Percentiles rank a stretch among this genome's conserved stretches.
phyloP scores from a whole-genome alignment of 768 basidiomycete genomes.

The Hortiboletus flavorubellus region DNA sequence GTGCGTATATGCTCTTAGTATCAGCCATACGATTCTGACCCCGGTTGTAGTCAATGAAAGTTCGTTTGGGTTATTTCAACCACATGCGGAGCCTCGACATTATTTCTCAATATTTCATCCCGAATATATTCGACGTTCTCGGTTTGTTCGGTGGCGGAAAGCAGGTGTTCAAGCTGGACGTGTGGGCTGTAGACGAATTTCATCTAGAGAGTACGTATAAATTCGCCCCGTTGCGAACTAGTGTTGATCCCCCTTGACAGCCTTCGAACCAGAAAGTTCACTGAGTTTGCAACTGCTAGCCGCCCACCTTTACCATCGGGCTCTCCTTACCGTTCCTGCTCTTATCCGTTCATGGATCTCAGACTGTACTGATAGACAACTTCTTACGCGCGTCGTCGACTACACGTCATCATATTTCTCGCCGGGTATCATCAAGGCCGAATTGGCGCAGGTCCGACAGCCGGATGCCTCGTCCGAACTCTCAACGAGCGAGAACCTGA shows the following conservation, averaged over 20 bases:
- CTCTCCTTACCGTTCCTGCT: constrained; percentile 79
- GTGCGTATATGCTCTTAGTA: constrained; percentile 43
- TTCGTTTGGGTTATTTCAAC: constrained; percentile 81
- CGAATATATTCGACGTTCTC: constrained; percentile 64
- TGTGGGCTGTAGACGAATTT: constrained; percentile 85
- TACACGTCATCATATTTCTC: constrained; percentile 88
- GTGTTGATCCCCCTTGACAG: constrained; percentile 32
- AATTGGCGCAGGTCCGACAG: constrained; percentile 70
- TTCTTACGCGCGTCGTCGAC: constrained; percentile 68
- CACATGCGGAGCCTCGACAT: constrained; percentile 72
- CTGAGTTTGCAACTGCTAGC: constrained; percentile 64
- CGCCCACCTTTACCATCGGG: constrained; percentile 86
- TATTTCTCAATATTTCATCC: constrained; percentile 64
- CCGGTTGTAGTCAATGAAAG: constrained; percentile 70
- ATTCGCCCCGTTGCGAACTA: not conserved
- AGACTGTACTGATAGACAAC: constrained; percentile 85
- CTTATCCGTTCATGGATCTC: constrained; percentile 83
- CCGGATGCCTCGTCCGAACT: constrained; percentile 53
- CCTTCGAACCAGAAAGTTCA: constrained; percentile 51
- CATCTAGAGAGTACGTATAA: constrained; percentile 61
- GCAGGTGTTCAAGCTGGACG: constrained; percentile 75
- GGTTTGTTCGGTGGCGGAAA: constrained; percentile 60
- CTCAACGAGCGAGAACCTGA: constrained; percentile 66
- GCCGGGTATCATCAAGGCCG: constrained; percentile 79
- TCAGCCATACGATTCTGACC: not conserved